A percentile compares a stretch with the other conserved stretches of the same genome.
Evolutionary conservation across 2,329 filamentous ascomycete species (phyloP).

Genomic region (Aureobasidium pullulans): DNA sequence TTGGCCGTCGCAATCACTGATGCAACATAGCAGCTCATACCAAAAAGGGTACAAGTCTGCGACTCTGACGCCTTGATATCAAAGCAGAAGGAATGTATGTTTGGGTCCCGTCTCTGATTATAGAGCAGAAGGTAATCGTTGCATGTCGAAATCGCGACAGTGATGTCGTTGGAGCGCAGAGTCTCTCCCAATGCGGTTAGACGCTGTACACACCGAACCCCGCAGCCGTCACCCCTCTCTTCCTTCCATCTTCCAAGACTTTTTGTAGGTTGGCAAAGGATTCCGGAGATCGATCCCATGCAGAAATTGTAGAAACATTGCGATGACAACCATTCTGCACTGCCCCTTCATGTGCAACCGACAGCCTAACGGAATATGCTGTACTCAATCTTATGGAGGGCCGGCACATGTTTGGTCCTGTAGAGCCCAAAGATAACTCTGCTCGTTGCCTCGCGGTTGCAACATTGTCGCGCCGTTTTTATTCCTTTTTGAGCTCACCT

Average conservation of each 20-base stretch:
- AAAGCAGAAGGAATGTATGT: background rate
- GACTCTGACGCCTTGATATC: background rate
- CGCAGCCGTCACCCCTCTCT: background rate
- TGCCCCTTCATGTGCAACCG: no score
- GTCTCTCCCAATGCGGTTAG: background rate
- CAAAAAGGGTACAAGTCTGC: background rate
- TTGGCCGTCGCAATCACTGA: background rate
- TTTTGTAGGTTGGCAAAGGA: background rate
- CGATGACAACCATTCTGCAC: background rate
- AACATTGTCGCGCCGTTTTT: no score
- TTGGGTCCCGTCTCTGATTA: background rate
- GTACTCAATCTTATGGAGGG: no score
- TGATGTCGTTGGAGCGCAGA: conserved; percentile 6
- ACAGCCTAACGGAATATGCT: no score
- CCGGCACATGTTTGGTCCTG: no score
- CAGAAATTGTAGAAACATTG: background rate
- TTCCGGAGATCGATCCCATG: background rate
- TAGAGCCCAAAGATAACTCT: no score
- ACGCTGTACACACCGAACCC: background rate
- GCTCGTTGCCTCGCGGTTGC: no score
- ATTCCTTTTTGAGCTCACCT: no score
- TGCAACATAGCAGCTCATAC: background rate
- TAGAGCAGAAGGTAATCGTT: background rate
- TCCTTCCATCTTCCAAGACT: background rate
- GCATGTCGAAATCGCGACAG: background rate